Base-by-base conservation (phyloP, 371 early-diverging fungal species). In the Zopfochytrium polystomum region DNA sequence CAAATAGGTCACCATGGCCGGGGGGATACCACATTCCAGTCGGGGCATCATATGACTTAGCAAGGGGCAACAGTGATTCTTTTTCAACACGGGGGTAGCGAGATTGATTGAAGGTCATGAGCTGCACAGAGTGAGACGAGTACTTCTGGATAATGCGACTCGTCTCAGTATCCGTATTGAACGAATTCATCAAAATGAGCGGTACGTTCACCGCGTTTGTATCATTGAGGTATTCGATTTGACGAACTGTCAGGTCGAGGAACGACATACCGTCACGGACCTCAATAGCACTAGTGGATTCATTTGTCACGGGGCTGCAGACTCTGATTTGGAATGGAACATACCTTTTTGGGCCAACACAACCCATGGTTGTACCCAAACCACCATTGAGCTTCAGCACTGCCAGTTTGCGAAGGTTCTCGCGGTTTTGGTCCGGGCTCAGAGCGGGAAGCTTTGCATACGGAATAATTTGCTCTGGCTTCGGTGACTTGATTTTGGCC, bases 301-400 rank as follows among this genome's bases (percentile, higher is more conserved):
- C 42, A n/a, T n/a, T 11, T 42, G 13, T 11, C 42, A 42, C n/a
- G 11, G n/a, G 13, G 11, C 13, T 42, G n/a, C 11, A 11, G n/a
- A 42, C 42, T 42, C 42, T 42, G 11, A n/a, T n/a, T n/a, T 13
- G 15, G n/a, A 9, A 6, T 44, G 23, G 32, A 25, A 58, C 79
- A 72, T 23, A 72, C 72, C 73, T 88, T 80, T 99, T 99, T 58
- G 99, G 99, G n/a, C 99, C 99, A 58, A 95, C 92, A 70, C 96
- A 97, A 31, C 99, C 99, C 99, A 99, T 99, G 48, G 99, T 95
- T 27, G 99, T 99, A 59, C 99, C 99, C 33, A 99, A 86, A 61
- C 99, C 99, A 72, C 99, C 99, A 70, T 99, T 99, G 52, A 99
- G 84, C 81, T 99, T 99, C 49, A 99, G 80, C 5, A 99, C 98